These are phyloP conservation scores for Spizellomyces sp. DNA, from an alignment of 192 early-diverging fungal species.

Conservation along the genomic window DNA sequence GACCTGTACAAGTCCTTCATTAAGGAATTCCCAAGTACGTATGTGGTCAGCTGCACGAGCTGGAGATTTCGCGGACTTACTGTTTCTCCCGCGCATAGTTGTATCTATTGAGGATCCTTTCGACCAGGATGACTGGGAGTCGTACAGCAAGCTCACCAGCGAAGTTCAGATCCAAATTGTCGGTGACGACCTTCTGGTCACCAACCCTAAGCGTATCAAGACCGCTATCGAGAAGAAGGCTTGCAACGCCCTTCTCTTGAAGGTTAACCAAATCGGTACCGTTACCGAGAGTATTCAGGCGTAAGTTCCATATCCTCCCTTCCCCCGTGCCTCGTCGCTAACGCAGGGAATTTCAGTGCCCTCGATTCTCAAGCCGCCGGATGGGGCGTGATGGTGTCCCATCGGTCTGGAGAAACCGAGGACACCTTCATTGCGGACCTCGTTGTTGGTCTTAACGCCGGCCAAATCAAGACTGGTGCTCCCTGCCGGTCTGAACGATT, in stretches of 20 bases:
- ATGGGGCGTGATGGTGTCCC: conserved; percentile 99
- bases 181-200: conserved; percentile 97
- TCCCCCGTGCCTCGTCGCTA: too few relatives aligned
- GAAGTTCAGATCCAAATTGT: conserved; percentile 79
- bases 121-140: conserved; percentile 98
- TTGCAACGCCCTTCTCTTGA: conserved; percentile 92
- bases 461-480: conserved; percentile 99
- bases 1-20: conserved; percentile 83
- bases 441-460: conserved; percentile 87
- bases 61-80: not conserved
- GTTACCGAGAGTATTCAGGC: conserved; percentile 90
- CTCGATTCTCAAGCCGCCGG: conserved; percentile 76
- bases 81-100: conserved; percentile 43
- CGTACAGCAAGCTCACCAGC: conserved; percentile 79
- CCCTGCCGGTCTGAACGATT: conserved; percentile 96
- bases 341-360: conserved; percentile 35
- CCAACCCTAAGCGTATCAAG: conserved; percentile 89
- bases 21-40: conserved; percentile 73
- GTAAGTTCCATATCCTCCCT: conserved; percentile 30
- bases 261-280: conserved; percentile 99
- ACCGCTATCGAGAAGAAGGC: conserved; percentile 93
- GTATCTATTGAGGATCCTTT: conserved; percentile 99
- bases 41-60: not conserved
- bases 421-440: conserved; percentile 97
- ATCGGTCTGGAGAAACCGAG: conserved; percentile 99